Evolutionary conservation across 2,329 filamentous ascomycete genomes (phyloP).

Genomic region (Rhexocercosporidium sp.): DNA sequence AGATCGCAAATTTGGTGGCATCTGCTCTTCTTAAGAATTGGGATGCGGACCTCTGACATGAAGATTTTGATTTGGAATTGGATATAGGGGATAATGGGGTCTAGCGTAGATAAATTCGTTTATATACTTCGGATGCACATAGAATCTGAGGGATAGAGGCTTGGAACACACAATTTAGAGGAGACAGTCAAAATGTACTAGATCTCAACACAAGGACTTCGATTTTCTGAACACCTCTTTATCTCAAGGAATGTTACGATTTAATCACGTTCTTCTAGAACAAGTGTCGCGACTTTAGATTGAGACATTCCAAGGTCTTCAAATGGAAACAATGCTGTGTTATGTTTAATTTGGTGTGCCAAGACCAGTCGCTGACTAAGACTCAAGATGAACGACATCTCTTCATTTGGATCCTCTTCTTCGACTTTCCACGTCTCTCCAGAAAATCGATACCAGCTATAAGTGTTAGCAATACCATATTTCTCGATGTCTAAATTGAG

Average conservation of each 20-base stretch:
- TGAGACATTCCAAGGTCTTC: no score
- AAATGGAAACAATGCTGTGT: no score
- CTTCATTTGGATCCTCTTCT: neutral
- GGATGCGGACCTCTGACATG: neutral
- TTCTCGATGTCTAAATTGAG: neutral
- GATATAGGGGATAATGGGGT: neutral
- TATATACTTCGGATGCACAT: neutral
- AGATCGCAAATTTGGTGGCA: slow-evolving; percentile 27
- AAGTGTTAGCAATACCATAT: neutral
- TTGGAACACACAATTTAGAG: neutral
- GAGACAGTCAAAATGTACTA: neutral
- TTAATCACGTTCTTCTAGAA: no score
- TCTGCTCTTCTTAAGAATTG: slow-evolving; percentile 31
- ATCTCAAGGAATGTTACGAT: no score
- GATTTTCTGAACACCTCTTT: no score
- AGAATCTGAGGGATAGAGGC: neutral
- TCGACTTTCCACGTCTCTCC: neutral
- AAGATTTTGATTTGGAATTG: neutral
- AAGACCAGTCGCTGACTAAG: neutral
- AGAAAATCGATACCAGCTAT: neutral
- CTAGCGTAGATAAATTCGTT: neutral
- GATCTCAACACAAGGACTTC: no score
- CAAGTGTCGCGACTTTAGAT: no score
- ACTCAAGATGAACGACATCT: neutral
- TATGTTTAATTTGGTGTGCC: no score